Evolutionary conservation across 1,139 yeast genomes (phyloP).

Genomic region (Meyerozyma sp.): DNA sequence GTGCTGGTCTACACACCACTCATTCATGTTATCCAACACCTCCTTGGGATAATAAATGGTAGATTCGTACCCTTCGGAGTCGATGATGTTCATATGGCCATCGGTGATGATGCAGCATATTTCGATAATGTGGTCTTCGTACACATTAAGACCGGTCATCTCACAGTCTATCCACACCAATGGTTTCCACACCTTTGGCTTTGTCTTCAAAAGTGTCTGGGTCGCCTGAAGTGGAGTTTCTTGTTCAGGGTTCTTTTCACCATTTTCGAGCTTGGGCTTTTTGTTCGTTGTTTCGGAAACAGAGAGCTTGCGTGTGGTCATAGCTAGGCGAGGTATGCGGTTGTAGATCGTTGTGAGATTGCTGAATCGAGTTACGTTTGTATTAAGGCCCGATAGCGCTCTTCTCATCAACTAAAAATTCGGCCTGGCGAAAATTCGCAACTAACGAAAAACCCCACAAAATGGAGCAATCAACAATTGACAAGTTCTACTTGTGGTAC

Average conservation of each 20-base stretch:
- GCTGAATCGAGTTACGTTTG: neutral
- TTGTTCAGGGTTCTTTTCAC: neutral
- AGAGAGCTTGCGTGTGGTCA: neutral
- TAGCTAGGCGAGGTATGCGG: neutral
- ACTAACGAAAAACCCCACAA: neutral
- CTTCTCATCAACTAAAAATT: neutral
- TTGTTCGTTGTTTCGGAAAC: neutral
- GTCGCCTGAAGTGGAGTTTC: neutral
- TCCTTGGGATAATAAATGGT: constrained; percentile 67
- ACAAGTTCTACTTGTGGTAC: constrained; percentile 23
- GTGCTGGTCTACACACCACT: constrained; percentile 83
- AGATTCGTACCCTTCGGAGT: constrained; percentile 68
- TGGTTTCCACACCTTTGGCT: constrained; percentile 19
- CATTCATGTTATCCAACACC: constrained; percentile 69
- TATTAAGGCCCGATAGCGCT: neutral
- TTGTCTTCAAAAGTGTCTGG: neutral
- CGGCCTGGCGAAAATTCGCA: neutral
- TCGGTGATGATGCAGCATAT: constrained; percentile 90
- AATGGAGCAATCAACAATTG: constrained; percentile 9
- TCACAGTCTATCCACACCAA: constrained; percentile 81
- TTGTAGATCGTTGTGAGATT: neutral
- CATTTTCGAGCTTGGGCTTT: neutral
- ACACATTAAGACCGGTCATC: constrained; percentile 89
- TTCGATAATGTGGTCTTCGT: constrained; percentile 75
- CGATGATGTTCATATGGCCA: constrained; percentile 64